Conservation (phyloP, 345 rosid species). For the Acer campestre region DNA sequence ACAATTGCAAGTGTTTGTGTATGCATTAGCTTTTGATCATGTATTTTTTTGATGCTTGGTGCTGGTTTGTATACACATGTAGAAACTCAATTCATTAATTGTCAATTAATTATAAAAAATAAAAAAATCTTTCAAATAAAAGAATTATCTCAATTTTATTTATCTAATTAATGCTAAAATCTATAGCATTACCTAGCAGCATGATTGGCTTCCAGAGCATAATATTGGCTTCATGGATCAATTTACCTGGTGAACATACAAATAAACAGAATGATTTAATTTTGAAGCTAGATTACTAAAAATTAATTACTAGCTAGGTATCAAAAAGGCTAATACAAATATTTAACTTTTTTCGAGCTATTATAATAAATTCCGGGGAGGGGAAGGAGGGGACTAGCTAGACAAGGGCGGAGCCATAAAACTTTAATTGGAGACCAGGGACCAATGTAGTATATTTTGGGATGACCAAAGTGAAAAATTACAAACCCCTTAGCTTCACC, state of each 20-base stretch:
- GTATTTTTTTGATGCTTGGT: not conserved
- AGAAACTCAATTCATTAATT: not conserved
- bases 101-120: not conserved
- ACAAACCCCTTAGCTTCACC: too few species aligned
- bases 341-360: too few species aligned
- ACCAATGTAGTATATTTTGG: too few species aligned
- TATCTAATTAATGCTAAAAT: too few species aligned
- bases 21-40: not conserved
- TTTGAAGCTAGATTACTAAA: not conserved
- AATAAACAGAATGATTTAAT: not conserved
- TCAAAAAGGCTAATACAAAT: not conserved
- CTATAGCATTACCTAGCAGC: not conserved
- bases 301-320: not conserved
- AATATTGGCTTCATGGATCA: not conserved
- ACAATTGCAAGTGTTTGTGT: constrained; percentile 9
- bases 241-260: not conserved
- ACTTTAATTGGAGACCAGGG: too few species aligned
- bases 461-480: too few species aligned
- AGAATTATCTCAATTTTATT: not conserved
- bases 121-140: not conserved
- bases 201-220: not conserved
- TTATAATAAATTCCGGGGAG: too few species aligned
- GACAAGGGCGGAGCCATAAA: too few species aligned
- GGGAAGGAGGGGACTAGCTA: too few species aligned
- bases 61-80: not conserved